phyloP scores from a whole-genome alignment of 176 grass and related monocot genomes.

The Ensete ventricosum region DNA sequence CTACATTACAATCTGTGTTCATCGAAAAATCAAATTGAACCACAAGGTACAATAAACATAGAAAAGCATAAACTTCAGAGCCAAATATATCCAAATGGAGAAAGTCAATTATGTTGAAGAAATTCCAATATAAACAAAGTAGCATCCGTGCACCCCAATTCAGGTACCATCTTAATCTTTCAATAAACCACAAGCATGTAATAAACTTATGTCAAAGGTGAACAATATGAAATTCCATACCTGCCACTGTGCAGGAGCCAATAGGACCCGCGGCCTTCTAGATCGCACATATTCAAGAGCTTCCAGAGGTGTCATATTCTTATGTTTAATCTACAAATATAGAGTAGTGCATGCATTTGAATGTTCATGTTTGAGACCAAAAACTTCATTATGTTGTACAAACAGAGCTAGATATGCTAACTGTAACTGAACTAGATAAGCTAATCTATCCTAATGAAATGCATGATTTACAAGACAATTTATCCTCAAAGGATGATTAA shows the following conservation, averaged over 20 bases:
- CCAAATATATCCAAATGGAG: too few relatives aligned
- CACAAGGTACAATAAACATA: too few relatives aligned
- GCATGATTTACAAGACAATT: background rate
- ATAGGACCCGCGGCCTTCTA: conserved; percentile 76
- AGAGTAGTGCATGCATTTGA: background rate
- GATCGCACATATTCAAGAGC: conserved; percentile 79
- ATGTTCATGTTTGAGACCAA: background rate
- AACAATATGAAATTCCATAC: conserved; percentile 21
- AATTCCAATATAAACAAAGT: background rate
- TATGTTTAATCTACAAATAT: conserved; percentile 62
- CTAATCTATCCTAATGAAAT: background rate
- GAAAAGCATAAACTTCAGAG: too few relatives aligned
- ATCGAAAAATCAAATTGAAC: background rate
- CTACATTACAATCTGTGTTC: background rate
- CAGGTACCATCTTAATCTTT: background rate
- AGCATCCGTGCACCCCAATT: background rate
- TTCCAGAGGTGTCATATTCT: conserved; percentile 65
- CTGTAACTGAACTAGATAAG: background rate
- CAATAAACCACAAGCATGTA: background rate
- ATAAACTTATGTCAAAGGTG: background rate
- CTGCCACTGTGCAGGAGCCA: conserved; percentile 80
- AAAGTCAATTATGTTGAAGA: too few relatives aligned
- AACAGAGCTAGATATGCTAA: background rate
- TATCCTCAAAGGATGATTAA: conserved; percentile 1
- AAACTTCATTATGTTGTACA: background rate